Percentiles rank a stretch among this genome's conserved stretches.
Conservation (phyloP, 495 filamentous ascomycete genomes). For the Hyaloscypha variabilis region DNA sequence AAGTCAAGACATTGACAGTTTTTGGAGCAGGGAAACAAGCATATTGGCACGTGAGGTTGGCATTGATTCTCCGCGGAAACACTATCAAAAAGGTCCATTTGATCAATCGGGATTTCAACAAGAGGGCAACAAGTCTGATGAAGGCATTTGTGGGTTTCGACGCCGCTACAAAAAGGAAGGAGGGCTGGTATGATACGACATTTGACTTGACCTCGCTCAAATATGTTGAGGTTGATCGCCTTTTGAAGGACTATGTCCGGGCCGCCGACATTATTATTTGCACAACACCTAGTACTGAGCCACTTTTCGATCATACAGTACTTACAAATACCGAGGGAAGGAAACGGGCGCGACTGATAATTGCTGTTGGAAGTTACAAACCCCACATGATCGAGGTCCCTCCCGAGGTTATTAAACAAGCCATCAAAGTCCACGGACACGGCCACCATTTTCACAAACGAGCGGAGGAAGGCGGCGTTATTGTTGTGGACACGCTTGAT, state of each 20-base stretch:
- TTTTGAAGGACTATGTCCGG: slow-evolving; percentile 67
- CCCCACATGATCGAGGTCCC: slow-evolving; percentile 86
- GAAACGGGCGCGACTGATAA: slow-evolving; percentile 74
- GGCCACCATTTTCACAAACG: slow-evolving; percentile 71
- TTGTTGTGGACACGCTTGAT: slow-evolving; percentile 83
- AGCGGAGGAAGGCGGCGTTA: slow-evolving; percentile 68
- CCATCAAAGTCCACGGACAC: slow-evolving; percentile 53
- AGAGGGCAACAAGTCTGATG: slow-evolving; percentile 58
- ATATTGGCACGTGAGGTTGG: slow-evolving; percentile 88
- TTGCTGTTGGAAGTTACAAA: slow-evolving; percentile 83
- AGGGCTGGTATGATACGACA: slow-evolving; percentile 59
- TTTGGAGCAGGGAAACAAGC: slow-evolving; percentile 94
- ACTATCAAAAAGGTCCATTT: slow-evolving; percentile 80
- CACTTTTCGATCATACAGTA: slow-evolving; percentile 51
- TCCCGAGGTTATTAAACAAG: slow-evolving; percentile 70
- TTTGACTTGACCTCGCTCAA: slow-evolving; percentile 45
- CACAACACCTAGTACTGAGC: slow-evolving; percentile 51
- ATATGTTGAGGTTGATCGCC: slow-evolving; percentile 70
- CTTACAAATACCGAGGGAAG: slow-evolving; percentile 71
- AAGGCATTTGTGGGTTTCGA: slow-evolving; percentile 57
- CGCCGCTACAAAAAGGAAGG: slow-evolving; percentile 50
- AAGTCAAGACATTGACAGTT: slow-evolving; percentile 72
- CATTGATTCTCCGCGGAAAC: slow-evolving; percentile 69
- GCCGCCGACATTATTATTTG: slow-evolving; percentile 81
- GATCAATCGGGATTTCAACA: slow-evolving; percentile 70